Evolutionary conservation across 306 rosid species (phyloP).

Genomic region (Dryas drummondii): DNA sequence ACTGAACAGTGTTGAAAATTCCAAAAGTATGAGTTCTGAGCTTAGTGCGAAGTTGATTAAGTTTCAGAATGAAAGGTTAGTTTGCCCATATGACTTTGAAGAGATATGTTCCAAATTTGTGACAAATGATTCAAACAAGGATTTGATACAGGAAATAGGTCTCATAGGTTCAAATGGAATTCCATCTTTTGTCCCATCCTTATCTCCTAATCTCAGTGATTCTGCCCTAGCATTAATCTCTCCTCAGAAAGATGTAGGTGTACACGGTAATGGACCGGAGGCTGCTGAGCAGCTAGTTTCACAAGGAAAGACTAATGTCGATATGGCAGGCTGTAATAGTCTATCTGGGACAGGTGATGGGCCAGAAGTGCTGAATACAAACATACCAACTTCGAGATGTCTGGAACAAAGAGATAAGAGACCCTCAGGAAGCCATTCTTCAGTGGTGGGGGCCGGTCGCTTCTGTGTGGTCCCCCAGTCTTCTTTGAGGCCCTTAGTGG

Average conservation of each 20-base stretch:
- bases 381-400: slow-evolving; percentile 37
- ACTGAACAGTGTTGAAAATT: slow-evolving; percentile 39
- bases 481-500: slow-evolving; percentile 79
- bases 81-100: slow-evolving; percentile 72
- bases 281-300: slow-evolving; percentile 40
- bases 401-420: slow-evolving; percentile 47
- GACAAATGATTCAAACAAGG: slow-evolving; percentile 75
- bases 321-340: slow-evolving; percentile 32
- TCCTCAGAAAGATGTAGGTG: slow-evolving; percentile 42
- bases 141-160: slow-evolving; percentile 70
- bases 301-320: slow-evolving; percentile 41
- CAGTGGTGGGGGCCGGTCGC: slow-evolving; percentile 47
- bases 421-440: slow-evolving; percentile 38
- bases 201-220: slow-evolving; percentile 57
- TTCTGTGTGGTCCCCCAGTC: slow-evolving; percentile 80
- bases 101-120: slow-evolving; percentile 72
- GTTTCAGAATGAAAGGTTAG: slow-evolving; percentile 61
- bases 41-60: slow-evolving; percentile 60
- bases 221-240: slow-evolving; percentile 35
- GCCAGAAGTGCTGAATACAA: slow-evolving; percentile 35
- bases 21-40: slow-evolving; percentile 41
- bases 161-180: slow-evolving; percentile 72
- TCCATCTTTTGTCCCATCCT: slow-evolving; percentile 55
- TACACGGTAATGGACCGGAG: slow-evolving; percentile 34
- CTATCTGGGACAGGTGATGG: slow-evolving; percentile 36